A percentile compares a stretch with the other conserved stretches of the same genome.
Conservation (phyloP, 1,139 yeast genomes). For the Insectozyma bohioensis region DNA sequence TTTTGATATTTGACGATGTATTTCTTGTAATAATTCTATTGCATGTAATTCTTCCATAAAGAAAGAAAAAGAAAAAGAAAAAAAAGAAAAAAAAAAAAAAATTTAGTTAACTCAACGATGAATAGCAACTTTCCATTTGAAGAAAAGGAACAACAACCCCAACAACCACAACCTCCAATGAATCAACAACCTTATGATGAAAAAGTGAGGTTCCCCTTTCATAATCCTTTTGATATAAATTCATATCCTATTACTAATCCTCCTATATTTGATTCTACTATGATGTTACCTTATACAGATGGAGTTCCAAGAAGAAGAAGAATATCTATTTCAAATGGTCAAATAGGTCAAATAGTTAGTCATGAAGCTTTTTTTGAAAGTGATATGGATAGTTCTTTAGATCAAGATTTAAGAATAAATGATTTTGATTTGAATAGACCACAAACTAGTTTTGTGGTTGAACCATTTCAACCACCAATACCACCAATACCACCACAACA, state of each 20-base stretch:
- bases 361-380: conserved; percentile 43
- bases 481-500: conserved; percentile 1
- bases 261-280: conserved; percentile 58
- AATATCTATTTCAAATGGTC: conserved; percentile 77
- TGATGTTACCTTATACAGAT: conserved; percentile 43
- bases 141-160: background rate
- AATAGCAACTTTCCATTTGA: background rate
- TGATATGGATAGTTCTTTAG: conserved; percentile 8
- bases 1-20: too few relatives aligned
- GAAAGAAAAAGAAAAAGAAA: background rate
- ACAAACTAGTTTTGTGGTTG: conserved; percentile 7
- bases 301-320: conserved; percentile 55
- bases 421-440: conserved; percentile 12
- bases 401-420: conserved; percentile 11
- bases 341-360: conserved; percentile 65
- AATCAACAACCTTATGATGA: conserved; percentile 1
- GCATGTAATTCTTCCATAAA: too few relatives aligned
- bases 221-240: conserved; percentile 42
- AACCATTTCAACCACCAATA: conserved; percentile 4
- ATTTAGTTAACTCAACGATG: background rate
- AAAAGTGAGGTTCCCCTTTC: conserved; percentile 15
- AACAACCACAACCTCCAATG: conserved; percentile 1
- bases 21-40: too few relatives aligned
- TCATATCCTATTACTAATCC: conserved; percentile 65
- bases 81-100: background rate